Evolutionary conservation across 106 monocot genomes (phyloP).

Genomic region (Apostasia shenzhenica): DNA sequence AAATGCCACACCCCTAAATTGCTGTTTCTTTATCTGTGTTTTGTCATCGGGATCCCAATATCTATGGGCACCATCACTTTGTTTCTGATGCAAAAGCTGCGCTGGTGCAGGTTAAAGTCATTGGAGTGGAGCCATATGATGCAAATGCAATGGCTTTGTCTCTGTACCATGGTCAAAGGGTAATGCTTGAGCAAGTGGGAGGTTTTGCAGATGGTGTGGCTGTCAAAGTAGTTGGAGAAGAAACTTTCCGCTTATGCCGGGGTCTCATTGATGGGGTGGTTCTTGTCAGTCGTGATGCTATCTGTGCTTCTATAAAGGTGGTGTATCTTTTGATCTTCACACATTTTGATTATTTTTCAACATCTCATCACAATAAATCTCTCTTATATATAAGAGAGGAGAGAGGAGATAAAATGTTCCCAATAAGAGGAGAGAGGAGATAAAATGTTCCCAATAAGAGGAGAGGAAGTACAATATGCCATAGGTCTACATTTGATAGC

Average conservation of each 20-base stretch:
- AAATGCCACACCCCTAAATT: background rate
- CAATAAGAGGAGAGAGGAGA: too few relatives aligned
- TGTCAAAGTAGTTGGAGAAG: constrained; percentile 93
- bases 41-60: background rate
- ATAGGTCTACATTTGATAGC: too few relatives aligned
- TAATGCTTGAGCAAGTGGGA: constrained; percentile 92
- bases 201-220: constrained; percentile 99
- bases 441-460: too few relatives aligned
- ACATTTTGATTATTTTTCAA: too few relatives aligned
- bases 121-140: constrained; percentile 95
- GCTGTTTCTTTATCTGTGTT: background rate
- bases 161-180: constrained; percentile 79
- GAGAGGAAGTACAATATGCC: too few relatives aligned
- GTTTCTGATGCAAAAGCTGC: background rate
- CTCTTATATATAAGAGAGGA: too few relatives aligned
- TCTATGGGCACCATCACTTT: background rate
- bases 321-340: background rate
- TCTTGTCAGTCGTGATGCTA: constrained; percentile 95
- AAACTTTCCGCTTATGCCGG: constrained; percentile 84
- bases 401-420: too few relatives aligned
- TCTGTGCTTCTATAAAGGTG: constrained; percentile 99
- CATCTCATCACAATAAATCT: too few relatives aligned
- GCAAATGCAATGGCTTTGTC: constrained; percentile 99
- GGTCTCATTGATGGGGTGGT: constrained; percentile 89
- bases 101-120: constrained; percentile 68